Conservation (phyloP, 495 filamentous ascomycete species). For the Penicillium paxilli region DNA sequence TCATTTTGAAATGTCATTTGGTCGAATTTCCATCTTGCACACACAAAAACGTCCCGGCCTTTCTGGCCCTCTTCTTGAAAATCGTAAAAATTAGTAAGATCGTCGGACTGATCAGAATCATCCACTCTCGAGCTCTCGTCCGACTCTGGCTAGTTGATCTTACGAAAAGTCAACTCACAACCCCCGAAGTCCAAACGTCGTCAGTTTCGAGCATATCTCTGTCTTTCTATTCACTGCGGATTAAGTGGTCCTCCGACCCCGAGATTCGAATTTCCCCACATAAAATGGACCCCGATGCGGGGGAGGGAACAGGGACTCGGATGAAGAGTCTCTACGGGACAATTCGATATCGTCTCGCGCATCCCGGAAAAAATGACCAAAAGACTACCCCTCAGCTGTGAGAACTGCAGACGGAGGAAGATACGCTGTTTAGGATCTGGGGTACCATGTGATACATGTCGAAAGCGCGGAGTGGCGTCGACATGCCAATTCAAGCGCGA, state of each 20-base stretch:
- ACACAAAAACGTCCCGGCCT: no score
- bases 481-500: conserved; percentile 11
- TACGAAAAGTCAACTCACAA: no score
- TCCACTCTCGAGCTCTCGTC: no score
- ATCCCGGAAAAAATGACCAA: not conserved
- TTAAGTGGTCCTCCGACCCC: not conserved
- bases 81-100: no score
- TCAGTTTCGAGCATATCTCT: no score
- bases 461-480: conserved; percentile 5
- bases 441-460: conserved; percentile 11
- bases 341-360: not conserved
- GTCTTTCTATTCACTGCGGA: not conserved
- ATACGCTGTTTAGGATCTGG: conserved; percentile 10
- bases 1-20: no score
- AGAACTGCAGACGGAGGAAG: conserved; percentile 8
- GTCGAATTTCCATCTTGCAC: no score
- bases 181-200: no score
- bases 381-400: conserved; percentile 8
- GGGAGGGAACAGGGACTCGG: no score
- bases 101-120: no score
- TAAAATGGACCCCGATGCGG: not conserved
- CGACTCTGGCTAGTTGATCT: no score
- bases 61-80: no score
- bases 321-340: not conserved
- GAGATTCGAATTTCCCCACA: not conserved